These are phyloP conservation scores for Naumovozyma castellii DNA, from an alignment of 805 yeast species.

Conservation along the genomic window DNA sequence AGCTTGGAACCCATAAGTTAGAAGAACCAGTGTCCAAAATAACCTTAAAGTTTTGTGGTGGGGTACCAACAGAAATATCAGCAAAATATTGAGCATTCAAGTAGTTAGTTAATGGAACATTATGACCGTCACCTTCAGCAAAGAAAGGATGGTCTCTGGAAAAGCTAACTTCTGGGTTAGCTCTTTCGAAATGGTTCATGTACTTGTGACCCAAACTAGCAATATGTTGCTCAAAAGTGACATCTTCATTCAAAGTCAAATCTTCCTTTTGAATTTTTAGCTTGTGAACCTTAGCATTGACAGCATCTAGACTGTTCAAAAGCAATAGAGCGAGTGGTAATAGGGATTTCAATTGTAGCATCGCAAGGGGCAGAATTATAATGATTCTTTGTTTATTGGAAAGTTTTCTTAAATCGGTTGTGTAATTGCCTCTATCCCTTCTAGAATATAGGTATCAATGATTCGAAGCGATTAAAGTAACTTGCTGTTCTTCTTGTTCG, in stretches of 20 bases:
- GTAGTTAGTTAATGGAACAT: conserved; percentile 84
- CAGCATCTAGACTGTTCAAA: conserved; percentile 19
- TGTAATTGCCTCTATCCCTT: background rate
- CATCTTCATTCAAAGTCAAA: conserved; percentile 38
- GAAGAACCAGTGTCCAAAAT: conserved; percentile 94
- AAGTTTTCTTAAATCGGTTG: background rate
- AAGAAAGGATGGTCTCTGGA: conserved; percentile 18
- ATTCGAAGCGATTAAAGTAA: background rate
- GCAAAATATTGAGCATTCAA: conserved; percentile 94
- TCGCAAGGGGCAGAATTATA: background rate
- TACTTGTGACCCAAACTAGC: conserved; percentile 54
- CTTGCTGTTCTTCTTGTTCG: background rate
- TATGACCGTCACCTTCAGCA: conserved; percentile 36
- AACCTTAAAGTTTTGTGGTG: conserved; percentile 88
- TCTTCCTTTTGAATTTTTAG: conserved; percentile 54
- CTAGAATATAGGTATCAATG: background rate
- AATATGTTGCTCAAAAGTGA: conserved; percentile 44
- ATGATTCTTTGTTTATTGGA: background rate
- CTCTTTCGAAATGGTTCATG: conserved; percentile 38
- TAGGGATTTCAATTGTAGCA: conserved; percentile 19
- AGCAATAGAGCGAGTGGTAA: conserved; percentile 24
- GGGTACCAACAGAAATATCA: conserved; percentile 85
- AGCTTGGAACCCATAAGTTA: conserved; percentile 91
- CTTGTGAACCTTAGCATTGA: conserved; percentile 43
- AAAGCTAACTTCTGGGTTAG: conserved; percentile 33